Evolutionary conservation across 495 filamentous ascomycete species (phyloP), one percentile per base, ranked within the genome.

Genomic region (Lichina pygmaea): DNA sequence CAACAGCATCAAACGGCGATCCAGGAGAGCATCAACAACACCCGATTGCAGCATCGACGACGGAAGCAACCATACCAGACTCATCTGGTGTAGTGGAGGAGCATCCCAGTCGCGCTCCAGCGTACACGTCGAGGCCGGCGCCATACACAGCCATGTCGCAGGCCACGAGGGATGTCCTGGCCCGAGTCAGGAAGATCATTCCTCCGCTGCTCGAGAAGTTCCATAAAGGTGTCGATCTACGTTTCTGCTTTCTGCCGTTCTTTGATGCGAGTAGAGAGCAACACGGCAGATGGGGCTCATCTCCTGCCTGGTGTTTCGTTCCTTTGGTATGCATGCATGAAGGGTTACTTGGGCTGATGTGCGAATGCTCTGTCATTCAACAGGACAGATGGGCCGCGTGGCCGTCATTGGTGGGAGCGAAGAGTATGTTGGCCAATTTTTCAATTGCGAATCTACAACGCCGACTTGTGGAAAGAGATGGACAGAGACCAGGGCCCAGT

Each of bases 121-220:
- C 24, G 24, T 24, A 1, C 24, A 24, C 24, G 24, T 24, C 36
- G 6, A 11, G 3, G 36, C 36, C 36, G 6, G 11, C 36, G 13
- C 6, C 36, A 39, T 11, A 1, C 11, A 6, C 36, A 15, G 2
- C 5, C 36, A 39, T 39, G 36, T 43, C 42, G 12, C 42, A 45
- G 44, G 60, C 70, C 3, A 75, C 75, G n/a, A 76, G 76, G 58
- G 77, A 81, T 46, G 63, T 93, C 33, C 66, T 97, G 17, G 57
- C 62, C 44, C 84, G 81, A 57, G 85, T 86, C 56, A 78, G 79
- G 65, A 83, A 78, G 59, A 79, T 97, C 59, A 71, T 97, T 42
- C 89, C 89, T 39, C 89, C 89, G 8, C 78, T 97, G 78, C 71
- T 95, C 9, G 84, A 89, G 55, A 85, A 72, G 50, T 94, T 97